Percentiles rank a stretch among this genome's conserved stretches.
Conservation (phyloP, 148 eudicot genomes). For the Dysphania ambrosioides region DNA sequence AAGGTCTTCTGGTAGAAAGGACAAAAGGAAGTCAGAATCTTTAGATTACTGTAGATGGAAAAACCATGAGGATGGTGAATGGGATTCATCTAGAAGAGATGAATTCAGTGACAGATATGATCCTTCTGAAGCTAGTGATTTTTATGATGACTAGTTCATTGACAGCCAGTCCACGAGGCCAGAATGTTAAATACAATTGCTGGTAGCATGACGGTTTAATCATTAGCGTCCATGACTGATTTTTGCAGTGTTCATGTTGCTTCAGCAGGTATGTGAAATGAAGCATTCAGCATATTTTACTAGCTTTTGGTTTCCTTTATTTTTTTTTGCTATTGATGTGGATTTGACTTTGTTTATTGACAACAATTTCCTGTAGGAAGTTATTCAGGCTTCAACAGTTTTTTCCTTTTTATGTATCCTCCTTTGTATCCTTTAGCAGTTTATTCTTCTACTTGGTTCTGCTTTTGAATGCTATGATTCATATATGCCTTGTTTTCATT, state of each 20-base stretch:
- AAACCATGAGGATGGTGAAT: slow-evolving; percentile 29
- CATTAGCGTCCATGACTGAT: slow-evolving; percentile 15
- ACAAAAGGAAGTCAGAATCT: slow-evolving; percentile 29
- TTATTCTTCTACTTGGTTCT: slow-evolving; percentile 15
- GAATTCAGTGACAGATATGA: slow-evolving; percentile 80
- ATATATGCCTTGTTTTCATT: background rate
- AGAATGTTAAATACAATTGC: slow-evolving; percentile 1
- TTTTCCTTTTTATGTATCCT: slow-evolving; percentile 70
- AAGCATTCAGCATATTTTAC: slow-evolving; percentile 9
- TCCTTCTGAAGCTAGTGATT: slow-evolving; percentile 57
- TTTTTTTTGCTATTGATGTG: slow-evolving; percentile 19
- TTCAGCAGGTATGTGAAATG: slow-evolving; percentile 21
- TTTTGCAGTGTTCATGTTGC: slow-evolving; percentile 8
- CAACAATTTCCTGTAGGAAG: slow-evolving; percentile 56
- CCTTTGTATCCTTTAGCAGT: slow-evolving; percentile 71
- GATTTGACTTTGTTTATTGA: slow-evolving; percentile 37
- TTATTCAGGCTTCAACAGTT: slow-evolving; percentile 53
- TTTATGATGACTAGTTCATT: slow-evolving; percentile 33
- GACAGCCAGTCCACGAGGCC: slow-evolving; percentile 24
- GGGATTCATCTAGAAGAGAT: slow-evolving; percentile 29
- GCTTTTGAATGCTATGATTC: slow-evolving; percentile 5
- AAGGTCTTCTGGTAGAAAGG: slow-evolving; percentile 32
- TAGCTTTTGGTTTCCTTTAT: slow-evolving; percentile 13
- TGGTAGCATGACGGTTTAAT: slow-evolving; percentile 10
- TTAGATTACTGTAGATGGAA: slow-evolving; percentile 36